phyloP scores from a whole-genome alignment of 768 basidiomycete species.

The Tricholoma saponaceum region DNA sequence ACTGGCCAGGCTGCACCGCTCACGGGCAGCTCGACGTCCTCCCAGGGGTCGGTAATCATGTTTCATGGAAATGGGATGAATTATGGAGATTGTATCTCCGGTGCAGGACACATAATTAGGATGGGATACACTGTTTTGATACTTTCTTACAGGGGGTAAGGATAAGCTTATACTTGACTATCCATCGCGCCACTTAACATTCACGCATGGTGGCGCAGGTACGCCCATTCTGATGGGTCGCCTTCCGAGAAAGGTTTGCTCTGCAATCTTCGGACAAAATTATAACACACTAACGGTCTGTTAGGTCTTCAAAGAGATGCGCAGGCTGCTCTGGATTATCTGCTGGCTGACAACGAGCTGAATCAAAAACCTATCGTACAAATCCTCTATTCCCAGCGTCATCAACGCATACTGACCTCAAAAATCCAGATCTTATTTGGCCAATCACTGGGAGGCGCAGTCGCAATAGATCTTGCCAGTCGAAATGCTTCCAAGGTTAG shows the following conservation, averaged over 20 bases:
- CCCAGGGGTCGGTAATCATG: slow-evolving; percentile 74
- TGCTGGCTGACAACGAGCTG: slow-evolving; percentile 52
- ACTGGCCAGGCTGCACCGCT: neutral
- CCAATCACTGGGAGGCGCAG: slow-evolving; percentile 83
- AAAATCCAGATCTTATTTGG: slow-evolving; percentile 57
- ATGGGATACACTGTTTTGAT: slow-evolving; percentile 84
- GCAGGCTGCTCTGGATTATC: slow-evolving; percentile 70
- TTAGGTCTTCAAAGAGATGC: slow-evolving; percentile 75
- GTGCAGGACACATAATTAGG: slow-evolving; percentile 61
- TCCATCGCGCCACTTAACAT: neutral
- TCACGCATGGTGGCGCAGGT: slow-evolving; percentile 38
- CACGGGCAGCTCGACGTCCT: neutral
- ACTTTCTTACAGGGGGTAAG: slow-evolving; percentile 84
- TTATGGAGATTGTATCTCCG: slow-evolving; percentile 67
- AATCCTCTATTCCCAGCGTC: neutral
- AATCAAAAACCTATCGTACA: slow-evolving; percentile 58
- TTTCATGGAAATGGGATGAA: slow-evolving; percentile 85
- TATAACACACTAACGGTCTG: neutral
- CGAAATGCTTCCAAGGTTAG: slow-evolving; percentile 59
- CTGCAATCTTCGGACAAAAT: neutral
- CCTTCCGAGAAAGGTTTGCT: slow-evolving; percentile 72
- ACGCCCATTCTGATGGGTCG: slow-evolving; percentile 72
- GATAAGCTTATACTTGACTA: slow-evolving; percentile 3
- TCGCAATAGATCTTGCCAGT: slow-evolving; percentile 77
- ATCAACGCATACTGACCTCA: neutral